Evolutionary conservation across 176 grass and related monocot genomes (phyloP), one percentile per base, ranked within the genome.

Genomic region (Miscanthus lutarioriparius): DNA sequence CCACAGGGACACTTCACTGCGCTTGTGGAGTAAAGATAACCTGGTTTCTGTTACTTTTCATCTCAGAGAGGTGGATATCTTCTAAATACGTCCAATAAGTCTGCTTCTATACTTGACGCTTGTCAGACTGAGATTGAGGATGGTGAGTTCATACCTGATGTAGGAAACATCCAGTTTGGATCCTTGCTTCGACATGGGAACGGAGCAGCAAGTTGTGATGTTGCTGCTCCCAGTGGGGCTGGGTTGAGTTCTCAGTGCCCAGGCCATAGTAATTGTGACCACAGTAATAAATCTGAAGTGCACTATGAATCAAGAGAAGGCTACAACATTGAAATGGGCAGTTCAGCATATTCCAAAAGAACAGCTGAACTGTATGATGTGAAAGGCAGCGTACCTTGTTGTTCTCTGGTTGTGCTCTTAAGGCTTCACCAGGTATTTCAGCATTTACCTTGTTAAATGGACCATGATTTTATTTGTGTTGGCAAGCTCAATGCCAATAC

Each of bases 371-470:
- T 1, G 0, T 53, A 33, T 43, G 62, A 78, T 67, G 23, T 36
- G 56, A 79, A 76, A 65, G 54, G 81, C 10, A 33, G 33, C 26
- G 58, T 77, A 47, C 33, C 71, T 32, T 91, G 70, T 56, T 83
- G 76, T 64, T 85, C 77, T 54, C 15, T 80, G 13, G 82, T 30
- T 88, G 38, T 85, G 45, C 73, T 91, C 9, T 51, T 59, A 28
- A 85, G 82, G 65, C 89, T 88, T 67, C 66, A 85, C 82, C 77
- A 88, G 89, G 89, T 91, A 84, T 81, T 78, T 72, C 28, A 48
- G 19, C 20, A 1, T 44, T 77, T 74, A 58, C 59, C 41, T 51
- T 41, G 1, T 74, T 80, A 81, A 30, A 36, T 68, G 12, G 7
- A 69, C 23, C 19, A 74, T 82, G 4, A 20, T 87, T 78, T 53